Percentiles rank a stretch among this genome's conserved stretches.
phyloP scores from a whole-genome alignment of 257 asterid genomes.

The Nicotiana noctiflora region DNA sequence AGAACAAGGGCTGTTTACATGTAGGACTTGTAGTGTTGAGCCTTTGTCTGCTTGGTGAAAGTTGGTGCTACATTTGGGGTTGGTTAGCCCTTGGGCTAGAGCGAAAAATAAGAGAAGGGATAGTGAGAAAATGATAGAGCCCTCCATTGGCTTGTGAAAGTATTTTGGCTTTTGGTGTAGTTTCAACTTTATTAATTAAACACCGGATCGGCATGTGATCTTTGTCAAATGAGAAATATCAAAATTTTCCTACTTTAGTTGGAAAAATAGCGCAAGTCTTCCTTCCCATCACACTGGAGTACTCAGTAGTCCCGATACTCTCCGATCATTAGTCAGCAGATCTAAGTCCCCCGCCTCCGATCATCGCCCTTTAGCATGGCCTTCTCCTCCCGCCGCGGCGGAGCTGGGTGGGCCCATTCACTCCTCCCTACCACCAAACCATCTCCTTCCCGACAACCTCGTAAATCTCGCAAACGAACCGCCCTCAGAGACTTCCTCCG shows the following conservation, averaged over 20 bases:
- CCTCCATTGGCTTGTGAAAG: not conserved
- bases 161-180: slow-evolving; percentile 10
- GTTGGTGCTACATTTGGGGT: slow-evolving; percentile 24
- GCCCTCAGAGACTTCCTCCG: slow-evolving; percentile 57
- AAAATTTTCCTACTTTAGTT: not conserved
- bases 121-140: slow-evolving; percentile 16
- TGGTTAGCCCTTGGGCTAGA: slow-evolving; percentile 17
- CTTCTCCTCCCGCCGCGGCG: slow-evolving; percentile 82
- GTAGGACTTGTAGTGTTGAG: slow-evolving; percentile 56
- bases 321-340: slow-evolving; percentile 7
- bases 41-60: slow-evolving; percentile 19
- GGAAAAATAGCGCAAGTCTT: not conserved
- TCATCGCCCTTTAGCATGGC: slow-evolving; percentile 37
- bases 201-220: not conserved
- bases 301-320: not conserved
- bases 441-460: slow-evolving; percentile 39
- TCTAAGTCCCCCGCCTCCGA: slow-evolving; percentile 3
- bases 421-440: slow-evolving; percentile 53
- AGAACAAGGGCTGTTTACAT: slow-evolving; percentile 62
- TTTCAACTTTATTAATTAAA: not conserved
- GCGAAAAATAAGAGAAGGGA: slow-evolving; percentile 21
- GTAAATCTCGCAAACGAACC: slow-evolving; percentile 64
- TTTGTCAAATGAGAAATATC: not conserved
- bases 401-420: slow-evolving; percentile 68
- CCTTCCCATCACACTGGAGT: not conserved